Evolutionary conservation across 2,329 filamentous ascomycete species (phyloP).

Genomic region (Aspergillus bombycis): DNA sequence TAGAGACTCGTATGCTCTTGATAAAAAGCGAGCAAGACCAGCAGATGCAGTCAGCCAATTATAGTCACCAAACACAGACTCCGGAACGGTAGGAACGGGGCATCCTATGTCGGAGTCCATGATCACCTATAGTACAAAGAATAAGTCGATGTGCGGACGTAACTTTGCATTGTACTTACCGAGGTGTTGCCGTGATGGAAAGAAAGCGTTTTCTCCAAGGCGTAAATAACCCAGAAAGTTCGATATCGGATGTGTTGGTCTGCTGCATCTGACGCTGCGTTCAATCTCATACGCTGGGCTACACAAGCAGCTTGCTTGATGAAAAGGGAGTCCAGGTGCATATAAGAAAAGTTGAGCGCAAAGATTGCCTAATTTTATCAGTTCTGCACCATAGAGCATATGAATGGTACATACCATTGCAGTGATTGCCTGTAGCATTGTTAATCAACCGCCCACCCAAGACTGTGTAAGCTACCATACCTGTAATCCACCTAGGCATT

Average conservation of each 20-base stretch:
- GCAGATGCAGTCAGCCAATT: slow-evolving; percentile 41
- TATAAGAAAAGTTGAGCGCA: slow-evolving; percentile 38
- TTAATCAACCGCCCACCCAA: background rate
- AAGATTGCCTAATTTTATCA: slow-evolving; percentile 37
- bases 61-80: slow-evolving; percentile 36
- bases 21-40: slow-evolving; percentile 36
- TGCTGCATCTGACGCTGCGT: too few relatives aligned
- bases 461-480: background rate
- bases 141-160: too few relatives aligned
- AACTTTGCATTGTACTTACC: too few relatives aligned
- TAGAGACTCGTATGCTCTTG: slow-evolving; percentile 32
- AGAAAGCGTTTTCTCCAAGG: too few relatives aligned
- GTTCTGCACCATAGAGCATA: background rate
- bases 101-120: too few relatives aligned
- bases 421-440: slow-evolving; percentile 24
- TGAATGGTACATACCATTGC: slow-evolving; percentile 22
- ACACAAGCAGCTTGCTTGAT: too few relatives aligned
- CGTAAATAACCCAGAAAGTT: too few relatives aligned
- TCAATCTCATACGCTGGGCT: too few relatives aligned
- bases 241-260: too few relatives aligned
- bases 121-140: too few relatives aligned
- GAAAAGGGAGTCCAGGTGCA: slow-evolving; percentile 22
- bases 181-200: too few relatives aligned
- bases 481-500: slow-evolving; percentile 24
- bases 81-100: too few relatives aligned